Evolutionary conservation across 2,329 filamentous ascomycete species (phyloP), one percentile per base, ranked within the genome.

Genomic region (Hansfordia pulvinata): DNA sequence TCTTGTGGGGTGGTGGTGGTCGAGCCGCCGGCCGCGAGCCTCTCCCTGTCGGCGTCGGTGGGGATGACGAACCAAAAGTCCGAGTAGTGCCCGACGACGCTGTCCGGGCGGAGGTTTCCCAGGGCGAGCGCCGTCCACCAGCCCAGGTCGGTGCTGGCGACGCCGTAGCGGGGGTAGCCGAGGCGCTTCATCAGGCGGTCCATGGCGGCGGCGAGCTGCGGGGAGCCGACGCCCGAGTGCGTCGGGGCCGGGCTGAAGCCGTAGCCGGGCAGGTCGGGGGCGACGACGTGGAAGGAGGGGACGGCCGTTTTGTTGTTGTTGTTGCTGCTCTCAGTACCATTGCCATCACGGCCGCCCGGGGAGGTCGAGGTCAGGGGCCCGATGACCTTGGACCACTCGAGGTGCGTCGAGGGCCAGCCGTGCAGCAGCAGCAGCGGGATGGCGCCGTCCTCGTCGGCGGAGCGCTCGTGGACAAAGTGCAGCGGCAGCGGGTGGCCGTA

Each of bases 221-320:
- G 19, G 3, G 31, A 29, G 10, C 33, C 31, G 5, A 38, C 19
- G 6, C 32, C 34, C 3, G 32, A 14, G 23, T 28, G 23, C 1
- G 16, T 31, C 10, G 38, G 33, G 3, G 35, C 33, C 9, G 37
- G 37, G 20, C 33, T 38, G 34, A 38, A 38, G 10, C 37, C 37
- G 27, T 33, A 39, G 4, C 37, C 37, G 8, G 37, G 37, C 3
- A 39, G 23, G 22, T 36, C 33, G 1, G 30, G 33, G 5, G 33
- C 35, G 11, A 39, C 35, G 10, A 39, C 21, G 21, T 39, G 37
- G 23, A 34, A 37, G 10, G 4, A 30, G 17, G 6, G 23, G 17
- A 6, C 13, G 12, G 18, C 27, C 24, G 19, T 27, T 23, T 22
- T n/a, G 6, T 22, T 11, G n/a, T n/a, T n/a, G n/a, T n/a, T n/a